Base-by-base conservation (phyloP, 2,329 filamentous ascomycete genomes). In the Ilyonectria sp. region DNA sequence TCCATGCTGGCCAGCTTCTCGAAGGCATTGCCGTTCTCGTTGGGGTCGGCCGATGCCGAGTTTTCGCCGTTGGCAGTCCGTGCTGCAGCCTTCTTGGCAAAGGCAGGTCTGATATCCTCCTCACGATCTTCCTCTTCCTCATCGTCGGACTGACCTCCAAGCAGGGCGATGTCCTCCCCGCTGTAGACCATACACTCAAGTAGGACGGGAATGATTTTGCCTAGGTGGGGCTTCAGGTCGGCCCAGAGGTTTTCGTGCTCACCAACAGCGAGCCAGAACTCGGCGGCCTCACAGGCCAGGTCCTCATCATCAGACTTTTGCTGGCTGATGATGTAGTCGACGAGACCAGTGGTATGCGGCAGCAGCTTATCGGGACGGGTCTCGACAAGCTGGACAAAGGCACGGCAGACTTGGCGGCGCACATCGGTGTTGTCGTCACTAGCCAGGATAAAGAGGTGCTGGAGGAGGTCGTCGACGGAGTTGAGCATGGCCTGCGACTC, bases 111-210 rank as follows among this genome's bases (percentile, higher is more conserved):
- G 77, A 99, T 93, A 75, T 99, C 96, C 80, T 99, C 90, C 50
- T 90, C 90, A 19, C 93, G 90, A 79, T 99, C 96, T 53, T 99
- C 95, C 68, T 94, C 88, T 17, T 98, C 94, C 49, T 96, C 96
- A 78, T 98, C 95, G 72, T 95, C 92, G 21, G 92, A 93, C 69
- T 94, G 94, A 10, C 91, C 93, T 69, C 95, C 94, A 8, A 98
- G 85, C 57, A 94, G 86, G 37, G 93, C 87, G 74, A 97, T 96
- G 72, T 98, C 96, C 74, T 99, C 96, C 70, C 96, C 94, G 75
- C 93, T 93, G 80, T 98, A 99, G 1, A 98, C 91, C 95, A 99
- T 99, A 78, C 94, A 97, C 72, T 96, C 91, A 8, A 99, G 87
- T 58, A 99, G 84, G 1, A 98, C 93, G 0, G 96, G 96, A 33